These are phyloP conservation scores for Marchantia polymorpha DNA, from an alignment of 225 moss, liverwort and hornwort genomes.

Conservation along the genomic window DNA sequence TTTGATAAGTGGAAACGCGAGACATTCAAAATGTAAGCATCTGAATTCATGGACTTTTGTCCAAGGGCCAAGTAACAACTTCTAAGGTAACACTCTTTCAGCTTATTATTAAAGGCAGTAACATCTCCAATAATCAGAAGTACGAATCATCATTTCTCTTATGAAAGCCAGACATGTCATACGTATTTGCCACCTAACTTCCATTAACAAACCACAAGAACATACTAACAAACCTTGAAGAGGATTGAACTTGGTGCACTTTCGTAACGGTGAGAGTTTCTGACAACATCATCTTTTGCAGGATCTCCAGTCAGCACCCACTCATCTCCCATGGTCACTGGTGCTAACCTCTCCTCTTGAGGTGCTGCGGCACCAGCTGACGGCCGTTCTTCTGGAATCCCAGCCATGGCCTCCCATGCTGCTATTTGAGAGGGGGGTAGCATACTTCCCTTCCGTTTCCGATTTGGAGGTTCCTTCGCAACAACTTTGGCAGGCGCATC, in stretches of 20 bases:
- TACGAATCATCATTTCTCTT: not conserved
- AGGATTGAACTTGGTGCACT: conserved; percentile 90
- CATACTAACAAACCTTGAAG: conserved; percentile 63
- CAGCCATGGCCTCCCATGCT: conserved; percentile 95
- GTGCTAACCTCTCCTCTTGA: conserved; percentile 73
- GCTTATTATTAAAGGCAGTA: not conserved
- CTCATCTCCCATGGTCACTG: conserved; percentile 78
- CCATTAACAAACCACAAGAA: not conserved
- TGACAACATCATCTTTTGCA: conserved; percentile 81
- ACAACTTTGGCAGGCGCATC: conserved; percentile 69
- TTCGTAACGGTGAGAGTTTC: conserved; percentile 84
- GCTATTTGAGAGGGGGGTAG: conserved; percentile 87
- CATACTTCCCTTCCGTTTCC: conserved; percentile 83
- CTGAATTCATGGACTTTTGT: not conserved
- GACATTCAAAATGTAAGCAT: not conserved
- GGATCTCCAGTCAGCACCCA: conserved; percentile 90
- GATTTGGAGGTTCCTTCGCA: conserved; percentile 59
- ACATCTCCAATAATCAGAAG: not conserved
- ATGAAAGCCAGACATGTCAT: not conserved
- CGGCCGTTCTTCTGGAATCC: conserved; percentile 76
- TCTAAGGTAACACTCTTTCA: not conserved
- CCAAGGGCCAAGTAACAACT: not conserved
- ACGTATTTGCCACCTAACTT: not conserved
- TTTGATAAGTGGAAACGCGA: not conserved
- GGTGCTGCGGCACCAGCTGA: conserved; percentile 35